Conservation (phyloP, 495 filamentous ascomycete genomes). For the Neurospora sp. region DNA sequence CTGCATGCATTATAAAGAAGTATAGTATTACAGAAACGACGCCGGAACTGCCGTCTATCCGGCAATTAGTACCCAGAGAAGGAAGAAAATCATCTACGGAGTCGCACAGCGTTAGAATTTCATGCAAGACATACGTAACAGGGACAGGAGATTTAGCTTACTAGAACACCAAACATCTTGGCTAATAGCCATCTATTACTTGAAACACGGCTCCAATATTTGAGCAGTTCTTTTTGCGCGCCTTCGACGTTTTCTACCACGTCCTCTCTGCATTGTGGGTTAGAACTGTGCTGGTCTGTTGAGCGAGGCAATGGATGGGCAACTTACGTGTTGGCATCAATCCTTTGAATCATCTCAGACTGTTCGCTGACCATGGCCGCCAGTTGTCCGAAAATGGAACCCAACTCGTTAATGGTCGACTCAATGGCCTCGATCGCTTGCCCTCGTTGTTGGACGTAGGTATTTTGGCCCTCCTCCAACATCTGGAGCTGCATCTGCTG, state of each 20-base stretch:
- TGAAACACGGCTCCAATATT: conserved; percentile 90
- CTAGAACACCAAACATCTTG: conserved; percentile 92
- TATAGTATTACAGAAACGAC: conserved; percentile 4
- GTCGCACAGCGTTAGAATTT: background rate
- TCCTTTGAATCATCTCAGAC: conserved; percentile 85
- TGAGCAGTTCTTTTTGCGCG: conserved; percentile 86
- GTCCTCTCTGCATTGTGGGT: conserved; percentile 50
- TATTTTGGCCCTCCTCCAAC: conserved; percentile 87
- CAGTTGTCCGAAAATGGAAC: conserved; percentile 94
- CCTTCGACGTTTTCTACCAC: conserved; percentile 94
- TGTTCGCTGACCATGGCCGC: conserved; percentile 96
- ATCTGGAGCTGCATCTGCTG: conserved; percentile 82
- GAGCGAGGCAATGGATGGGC: background rate
- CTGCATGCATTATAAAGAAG: conserved; percentile 9
- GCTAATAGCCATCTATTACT: conserved; percentile 94
- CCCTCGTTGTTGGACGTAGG: conserved; percentile 85
- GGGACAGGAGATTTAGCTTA: conserved; percentile 29
- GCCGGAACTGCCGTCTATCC: conserved; percentile 13
- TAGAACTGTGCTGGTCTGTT: background rate
- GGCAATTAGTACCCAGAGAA: conserved; percentile 30
- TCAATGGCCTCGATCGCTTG: conserved; percentile 97
- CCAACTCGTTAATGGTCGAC: conserved; percentile 85
- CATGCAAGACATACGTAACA: background rate
- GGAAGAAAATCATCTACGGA: conserved; percentile 23
- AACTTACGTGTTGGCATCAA: conserved; percentile 75